Evolutionary conservation across 768 basidiomycete species (phyloP).

Genomic region (Tulasnella sp.): DNA sequence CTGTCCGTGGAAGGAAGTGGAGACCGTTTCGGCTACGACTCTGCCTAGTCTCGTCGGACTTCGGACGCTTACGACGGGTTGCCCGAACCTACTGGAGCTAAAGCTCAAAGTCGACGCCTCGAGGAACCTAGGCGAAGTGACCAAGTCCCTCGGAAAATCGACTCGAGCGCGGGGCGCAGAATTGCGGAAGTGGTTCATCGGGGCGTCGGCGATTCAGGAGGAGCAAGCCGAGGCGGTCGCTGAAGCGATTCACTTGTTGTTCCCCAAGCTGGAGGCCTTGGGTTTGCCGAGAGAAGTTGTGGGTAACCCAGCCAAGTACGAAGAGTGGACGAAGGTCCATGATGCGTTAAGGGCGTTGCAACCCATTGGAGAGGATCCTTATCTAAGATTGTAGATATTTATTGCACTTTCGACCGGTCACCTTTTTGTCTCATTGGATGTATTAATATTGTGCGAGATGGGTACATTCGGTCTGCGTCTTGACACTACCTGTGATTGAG

Average conservation of each 20-base stretch:
- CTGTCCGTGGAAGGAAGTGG: conserved; percentile 22
- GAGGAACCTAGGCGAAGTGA: background rate
- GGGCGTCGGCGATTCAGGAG: conserved; percentile 8
- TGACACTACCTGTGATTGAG: no score
- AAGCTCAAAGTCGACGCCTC: conserved; percentile 19
- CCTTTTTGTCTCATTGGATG: background rate
- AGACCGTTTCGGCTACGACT: background rate
- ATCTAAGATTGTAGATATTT: background rate
- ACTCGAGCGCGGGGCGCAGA: background rate
- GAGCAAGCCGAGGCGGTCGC: conserved; percentile 17
- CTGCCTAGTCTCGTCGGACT: conserved; percentile 15
- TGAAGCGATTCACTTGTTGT: conserved; percentile 15
- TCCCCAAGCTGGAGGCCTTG: conserved; percentile 3
- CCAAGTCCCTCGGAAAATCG: background rate
- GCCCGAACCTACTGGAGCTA: conserved; percentile 7
- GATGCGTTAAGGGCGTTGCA: background rate
- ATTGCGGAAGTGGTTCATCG: conserved; percentile 18
- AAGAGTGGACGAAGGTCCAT: conserved; percentile 5
- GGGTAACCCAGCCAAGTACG: background rate
- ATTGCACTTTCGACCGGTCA: background rate
- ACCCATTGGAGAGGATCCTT: background rate
- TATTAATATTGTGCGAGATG: no score
- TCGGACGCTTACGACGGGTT: background rate
- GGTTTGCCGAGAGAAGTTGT: background rate
- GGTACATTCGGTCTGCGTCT: no score